Conservation (phyloP, 1,284 basidiomycete species). For the Cutaneotrichosporon cyanovorans region DNA sequence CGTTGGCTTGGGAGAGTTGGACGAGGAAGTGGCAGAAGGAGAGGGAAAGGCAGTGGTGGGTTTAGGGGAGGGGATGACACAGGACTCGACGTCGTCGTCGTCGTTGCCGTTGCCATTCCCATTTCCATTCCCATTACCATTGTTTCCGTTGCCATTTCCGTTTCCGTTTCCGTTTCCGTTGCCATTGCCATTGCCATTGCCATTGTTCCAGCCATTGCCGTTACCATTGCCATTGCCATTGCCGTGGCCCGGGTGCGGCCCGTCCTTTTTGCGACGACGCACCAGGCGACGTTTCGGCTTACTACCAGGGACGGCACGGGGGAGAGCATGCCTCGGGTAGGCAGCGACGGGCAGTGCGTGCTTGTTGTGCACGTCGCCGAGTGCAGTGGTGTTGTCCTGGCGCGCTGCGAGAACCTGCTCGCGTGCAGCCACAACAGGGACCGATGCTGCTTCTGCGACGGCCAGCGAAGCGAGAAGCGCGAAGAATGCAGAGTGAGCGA, state of each 20-base stretch:
- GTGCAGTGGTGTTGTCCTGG: background rate
- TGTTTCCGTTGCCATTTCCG: background rate
- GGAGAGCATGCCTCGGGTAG: background rate
- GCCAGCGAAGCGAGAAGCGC: slow-evolving; percentile 5
- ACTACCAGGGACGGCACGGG: background rate
- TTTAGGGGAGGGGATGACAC: background rate
- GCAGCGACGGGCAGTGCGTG: background rate
- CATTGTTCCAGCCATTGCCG: background rate
- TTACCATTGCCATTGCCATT: background rate
- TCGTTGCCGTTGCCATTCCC: background rate
- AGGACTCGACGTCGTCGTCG: background rate
- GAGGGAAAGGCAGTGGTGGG: background rate
- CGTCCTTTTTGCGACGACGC: slow-evolving; percentile 4
- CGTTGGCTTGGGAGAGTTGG: slow-evolving; percentile 10
- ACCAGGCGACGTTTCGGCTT: slow-evolving; percentile 7
- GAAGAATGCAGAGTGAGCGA: background rate
- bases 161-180: background rate
- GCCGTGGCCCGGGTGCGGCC: background rate
- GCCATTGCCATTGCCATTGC: too few relatives aligned
- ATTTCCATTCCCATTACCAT: too few relatives aligned
- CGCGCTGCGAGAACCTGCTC: slow-evolving; percentile 5
- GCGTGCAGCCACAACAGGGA: background rate
- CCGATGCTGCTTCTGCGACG: slow-evolving; percentile 1
- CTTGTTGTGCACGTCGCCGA: background rate
- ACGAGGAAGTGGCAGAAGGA: slow-evolving; percentile 13